Conservation (phyloP, 129 eudicot genomes). For the Deinandra increscens region DNA sequence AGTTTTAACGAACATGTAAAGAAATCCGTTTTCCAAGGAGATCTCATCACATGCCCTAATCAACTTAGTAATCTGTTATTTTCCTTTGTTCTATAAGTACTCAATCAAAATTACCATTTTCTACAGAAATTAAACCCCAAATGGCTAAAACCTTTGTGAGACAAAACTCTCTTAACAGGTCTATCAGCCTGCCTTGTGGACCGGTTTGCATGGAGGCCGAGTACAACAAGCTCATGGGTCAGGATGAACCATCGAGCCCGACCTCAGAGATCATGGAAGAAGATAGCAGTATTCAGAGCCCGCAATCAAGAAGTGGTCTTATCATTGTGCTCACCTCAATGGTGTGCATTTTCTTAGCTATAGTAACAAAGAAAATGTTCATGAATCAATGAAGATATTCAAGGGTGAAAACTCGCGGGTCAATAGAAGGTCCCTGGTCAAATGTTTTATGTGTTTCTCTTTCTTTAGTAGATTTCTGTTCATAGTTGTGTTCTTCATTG, state of each 20-base stretch:
- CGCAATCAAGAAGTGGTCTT: constrained; percentile 21
- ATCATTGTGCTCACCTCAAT: constrained; percentile 16
- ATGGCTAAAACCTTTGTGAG: constrained; percentile 36
- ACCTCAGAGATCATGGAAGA: constrained; percentile 35
- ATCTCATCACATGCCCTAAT: constrained; percentile 44
- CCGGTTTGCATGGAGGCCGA: constrained; percentile 39
- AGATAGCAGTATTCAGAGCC: constrained; percentile 11
- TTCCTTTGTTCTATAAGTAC: constrained; percentile 29
- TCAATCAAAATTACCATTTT: background rate
- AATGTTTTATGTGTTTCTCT: constrained; percentile 19
- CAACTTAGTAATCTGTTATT: constrained; percentile 36
- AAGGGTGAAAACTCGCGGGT: constrained; percentile 3
- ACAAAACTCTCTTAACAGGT: constrained; percentile 39
- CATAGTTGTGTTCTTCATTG: constrained; percentile 19
- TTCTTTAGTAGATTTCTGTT: background rate
- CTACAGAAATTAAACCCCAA: constrained; percentile 16
- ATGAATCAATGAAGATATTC: constrained; percentile 20
- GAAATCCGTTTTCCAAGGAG: constrained; percentile 39
- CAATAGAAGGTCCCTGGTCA: constrained; percentile 23
- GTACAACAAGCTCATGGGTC: constrained; percentile 41
- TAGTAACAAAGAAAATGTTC: constrained; percentile 22
- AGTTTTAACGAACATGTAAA: too few relatives aligned
- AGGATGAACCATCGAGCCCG: constrained; percentile 34
- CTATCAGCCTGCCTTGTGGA: constrained; percentile 41
- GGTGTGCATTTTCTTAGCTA: constrained; percentile 28